Evolutionary conservation across 139 green algal species (phyloP).

Genomic region (Chloropicon primus): DNA sequence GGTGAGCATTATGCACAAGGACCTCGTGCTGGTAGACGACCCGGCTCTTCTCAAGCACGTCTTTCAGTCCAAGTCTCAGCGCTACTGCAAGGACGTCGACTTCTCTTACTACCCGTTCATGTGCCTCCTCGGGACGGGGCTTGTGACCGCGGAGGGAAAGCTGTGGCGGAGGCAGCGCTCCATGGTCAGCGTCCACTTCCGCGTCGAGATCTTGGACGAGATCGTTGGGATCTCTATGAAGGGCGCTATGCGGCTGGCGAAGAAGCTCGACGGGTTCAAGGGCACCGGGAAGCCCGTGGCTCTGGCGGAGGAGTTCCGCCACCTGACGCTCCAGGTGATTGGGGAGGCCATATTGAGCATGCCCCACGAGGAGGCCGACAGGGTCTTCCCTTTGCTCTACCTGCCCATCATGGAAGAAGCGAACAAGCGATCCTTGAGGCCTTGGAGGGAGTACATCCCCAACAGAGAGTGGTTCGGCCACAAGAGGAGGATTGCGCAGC

Average conservation of each 20-base stretch:
- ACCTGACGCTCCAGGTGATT: slow-evolving; percentile 87
- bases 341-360: slow-evolving; percentile 76
- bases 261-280: slow-evolving; percentile 46
- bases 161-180: slow-evolving; percentile 81
- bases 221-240: slow-evolving; percentile 63
- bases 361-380: slow-evolving; percentile 70
- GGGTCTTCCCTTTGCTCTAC: slow-evolving; percentile 79
- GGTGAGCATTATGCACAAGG: slow-evolving; percentile 12
- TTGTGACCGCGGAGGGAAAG: slow-evolving; percentile 76
- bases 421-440: slow-evolving; percentile 65
- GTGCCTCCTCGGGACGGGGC: slow-evolving; percentile 74
- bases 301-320: slow-evolving; percentile 77
- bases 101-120: slow-evolving; percentile 67
- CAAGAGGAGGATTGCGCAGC: slow-evolving; percentile 28
- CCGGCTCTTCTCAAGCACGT: slow-evolving; percentile 14
- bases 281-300: slow-evolving; percentile 39
- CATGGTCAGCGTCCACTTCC: slow-evolving; percentile 68
- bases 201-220: slow-evolving; percentile 78
- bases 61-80: slow-evolving; percentile 6
- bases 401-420: slow-evolving; percentile 88
- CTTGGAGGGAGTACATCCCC: slow-evolving; percentile 67
- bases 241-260: slow-evolving; percentile 48
- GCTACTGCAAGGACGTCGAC: slow-evolving; percentile 11
- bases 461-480: slow-evolving; percentile 16
- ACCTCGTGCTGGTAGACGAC: slow-evolving; percentile 16